A percentile compares a stretch with the other conserved stretches of the same genome.
These are phyloP conservation scores for Aspergillus quadrilineatus DNA, from an alignment of 2,329 filamentous ascomycete genomes.

Conservation along the genomic window DNA sequence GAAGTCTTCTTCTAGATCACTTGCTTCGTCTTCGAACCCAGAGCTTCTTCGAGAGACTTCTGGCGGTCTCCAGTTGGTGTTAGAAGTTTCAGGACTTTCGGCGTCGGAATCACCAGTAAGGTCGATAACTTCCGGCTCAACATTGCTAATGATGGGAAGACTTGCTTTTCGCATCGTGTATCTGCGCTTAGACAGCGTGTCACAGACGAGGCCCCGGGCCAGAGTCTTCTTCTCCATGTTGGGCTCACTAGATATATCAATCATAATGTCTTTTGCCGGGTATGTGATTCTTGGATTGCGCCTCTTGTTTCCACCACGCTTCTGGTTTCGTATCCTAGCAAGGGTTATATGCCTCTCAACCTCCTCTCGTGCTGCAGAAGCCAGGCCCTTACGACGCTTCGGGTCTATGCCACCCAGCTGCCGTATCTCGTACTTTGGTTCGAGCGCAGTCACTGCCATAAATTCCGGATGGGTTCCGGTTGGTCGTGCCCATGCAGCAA, in stretches of 20 bases:
- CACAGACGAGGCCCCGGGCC: no score
- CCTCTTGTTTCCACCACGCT: constrained; percentile 21
- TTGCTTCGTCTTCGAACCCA: not conserved
- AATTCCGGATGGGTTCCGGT: constrained; percentile 21
- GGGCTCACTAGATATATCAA: constrained; percentile 23
- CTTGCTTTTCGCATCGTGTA: not conserved
- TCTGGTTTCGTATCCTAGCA: constrained; percentile 30
- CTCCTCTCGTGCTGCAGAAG: constrained; percentile 16
- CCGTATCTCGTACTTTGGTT: constrained; percentile 24
- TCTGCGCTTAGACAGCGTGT: not conserved
- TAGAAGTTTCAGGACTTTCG: not conserved
- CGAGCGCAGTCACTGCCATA: constrained; percentile 27
- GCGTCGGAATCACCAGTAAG: constrained; percentile 27
- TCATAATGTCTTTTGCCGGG: constrained; percentile 9
- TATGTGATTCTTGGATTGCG: constrained; percentile 9
- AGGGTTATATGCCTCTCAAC: constrained; percentile 27
- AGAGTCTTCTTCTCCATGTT: not conserved
- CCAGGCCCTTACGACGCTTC: constrained; percentile 23
- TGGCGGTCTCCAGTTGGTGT: no score
- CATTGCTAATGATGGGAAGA: constrained; percentile 6
- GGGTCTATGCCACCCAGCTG: constrained; percentile 33
- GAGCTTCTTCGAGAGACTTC: not conserved
- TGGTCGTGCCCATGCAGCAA: constrained; percentile 41
- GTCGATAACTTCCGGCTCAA: constrained; percentile 25
- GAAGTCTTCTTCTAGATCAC: constrained; percentile 34